Percentiles rank a stretch among this genome's conserved stretches.
phyloP scores from a whole-genome alignment of 177 flowering plant species.

The Telopea speciosissima region DNA sequence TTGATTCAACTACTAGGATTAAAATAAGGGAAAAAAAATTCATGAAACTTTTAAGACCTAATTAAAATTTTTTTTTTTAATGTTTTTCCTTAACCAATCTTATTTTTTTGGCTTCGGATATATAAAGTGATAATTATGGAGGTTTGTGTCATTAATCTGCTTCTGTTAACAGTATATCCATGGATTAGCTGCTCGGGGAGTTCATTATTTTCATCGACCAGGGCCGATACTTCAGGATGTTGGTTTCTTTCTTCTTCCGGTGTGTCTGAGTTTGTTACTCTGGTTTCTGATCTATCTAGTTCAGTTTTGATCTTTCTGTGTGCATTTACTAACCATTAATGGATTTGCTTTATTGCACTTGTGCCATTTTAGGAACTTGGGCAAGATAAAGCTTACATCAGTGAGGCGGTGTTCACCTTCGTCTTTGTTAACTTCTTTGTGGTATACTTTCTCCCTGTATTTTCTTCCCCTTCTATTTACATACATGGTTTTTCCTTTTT shows the following conservation, averaged over 20 bases:
- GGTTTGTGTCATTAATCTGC: neutral
- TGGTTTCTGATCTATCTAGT: neutral
- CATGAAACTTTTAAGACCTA: neutral
- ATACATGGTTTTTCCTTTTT: neutral
- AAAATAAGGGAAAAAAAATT: too few relatives aligned
- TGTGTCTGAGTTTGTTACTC: slow-evolving; percentile 23
- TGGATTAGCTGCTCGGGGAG: slow-evolving; percentile 96
- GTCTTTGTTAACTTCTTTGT: slow-evolving; percentile 70
- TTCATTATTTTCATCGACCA: slow-evolving; percentile 93
- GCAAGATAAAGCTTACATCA: slow-evolving; percentile 75
- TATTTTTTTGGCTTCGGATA: neutral
- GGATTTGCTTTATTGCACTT: slow-evolving; percentile 4
- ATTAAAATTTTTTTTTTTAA: too few relatives aligned
- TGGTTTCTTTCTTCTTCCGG: slow-evolving; percentile 90
- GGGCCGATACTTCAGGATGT: slow-evolving; percentile 94
- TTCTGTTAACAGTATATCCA: slow-evolving; percentile 69
- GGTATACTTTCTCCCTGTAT: slow-evolving; percentile 43
- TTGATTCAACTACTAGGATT: neutral
- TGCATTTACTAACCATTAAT: neutral
- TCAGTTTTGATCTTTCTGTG: neutral
- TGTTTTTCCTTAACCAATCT: neutral
- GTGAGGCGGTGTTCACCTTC: slow-evolving; percentile 77
- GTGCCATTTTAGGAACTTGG: slow-evolving; percentile 69
- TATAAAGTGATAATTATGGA: neutral
- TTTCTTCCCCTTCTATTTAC: neutral